Base-by-base conservation (phyloP, 345 rosid species). In the Rhizophora apiculata region DNA sequence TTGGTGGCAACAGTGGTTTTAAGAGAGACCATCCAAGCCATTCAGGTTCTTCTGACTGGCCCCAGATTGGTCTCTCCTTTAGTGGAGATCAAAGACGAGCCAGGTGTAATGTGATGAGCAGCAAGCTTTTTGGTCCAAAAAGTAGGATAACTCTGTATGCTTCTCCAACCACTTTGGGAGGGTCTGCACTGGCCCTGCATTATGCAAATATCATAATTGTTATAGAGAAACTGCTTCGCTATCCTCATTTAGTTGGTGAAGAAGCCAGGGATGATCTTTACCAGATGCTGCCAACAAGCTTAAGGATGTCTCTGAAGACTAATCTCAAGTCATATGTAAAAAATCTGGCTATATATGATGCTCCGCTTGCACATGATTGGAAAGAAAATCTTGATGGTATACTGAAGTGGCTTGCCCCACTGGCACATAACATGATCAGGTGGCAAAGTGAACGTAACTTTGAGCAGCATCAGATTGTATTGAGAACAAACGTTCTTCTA, bases 371-470 rank as follows among this genome's bases (percentile, higher is more conserved):
- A 62, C 96, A 92, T 7, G 93, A 88, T 68, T 95, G 99, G 99
- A 95, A 87, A 79, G 96, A 92, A 58, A 87, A 85, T 10, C 82
- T 95, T 20, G 91, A 88, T 11, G 75, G 85, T 61, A 90, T 86
- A 67, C 83, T 95, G 2, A 75, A 78, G 49, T 95, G 99, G 99
- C 93, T 95, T 64, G 89, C 92, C 4, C 99, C 97, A 0, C 79
- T 95, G 36, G 99, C 99, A 3, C 99, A 92, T 78, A 95, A 92
- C 83, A 92, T 85, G 96, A 87, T 95, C 72, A 67, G 93, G 49
- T 92, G 96, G 99, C 99, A 95, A 69, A 88, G 96, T 13, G 97
- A 95, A 68, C 89, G 96, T 36, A 95, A 90, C 66, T 89, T 92
- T 34, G 99, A 92, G 86, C 96, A 92, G 71, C 96, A 89, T 64